Percentiles rank a stretch among this genome's conserved stretches.
Evolutionary conservation across 2,329 filamentous ascomycete species (phyloP).

Genomic region (Phyllosticta citriasiana): DNA sequence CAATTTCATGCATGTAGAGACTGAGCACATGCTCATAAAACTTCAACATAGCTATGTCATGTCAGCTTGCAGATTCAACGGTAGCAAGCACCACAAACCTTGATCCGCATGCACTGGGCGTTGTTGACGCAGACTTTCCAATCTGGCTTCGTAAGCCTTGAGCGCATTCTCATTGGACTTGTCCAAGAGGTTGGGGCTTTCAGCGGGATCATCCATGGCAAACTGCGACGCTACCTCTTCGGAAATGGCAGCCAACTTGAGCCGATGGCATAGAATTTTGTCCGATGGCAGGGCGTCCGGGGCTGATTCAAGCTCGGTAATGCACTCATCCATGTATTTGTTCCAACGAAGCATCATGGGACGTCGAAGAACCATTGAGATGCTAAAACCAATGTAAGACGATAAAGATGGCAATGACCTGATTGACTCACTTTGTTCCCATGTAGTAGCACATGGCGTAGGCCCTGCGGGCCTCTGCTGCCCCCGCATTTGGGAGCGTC

Average conservation of each 20-base stretch:
- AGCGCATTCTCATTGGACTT: constrained; percentile 7
- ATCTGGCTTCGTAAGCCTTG: constrained; percentile 3
- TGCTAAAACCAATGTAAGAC: constrained; percentile 26
- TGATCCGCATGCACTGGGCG: constrained; percentile 19
- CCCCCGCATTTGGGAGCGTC: constrained; percentile 38
- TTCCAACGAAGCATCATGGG: constrained; percentile 51
- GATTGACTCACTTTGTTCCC: constrained; percentile 38
- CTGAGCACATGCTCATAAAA: constrained; percentile 39
- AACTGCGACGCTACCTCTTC: constrained; percentile 49
- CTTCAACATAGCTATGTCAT: constrained; percentile 25
- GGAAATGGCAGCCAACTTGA: constrained; percentile 48
- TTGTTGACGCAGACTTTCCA: neutral
- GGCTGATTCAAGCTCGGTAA: constrained; percentile 47
- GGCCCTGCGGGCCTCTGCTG: constrained; percentile 47
- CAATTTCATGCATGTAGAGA: constrained; percentile 42
- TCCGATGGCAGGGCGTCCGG: constrained; percentile 49
- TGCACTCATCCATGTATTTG: constrained; percentile 53
- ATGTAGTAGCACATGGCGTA: constrained; percentile 52
- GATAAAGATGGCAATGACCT: constrained; percentile 7
- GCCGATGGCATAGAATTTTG: constrained; percentile 45
- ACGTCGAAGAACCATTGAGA: constrained; percentile 48
- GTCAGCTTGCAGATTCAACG: neutral
- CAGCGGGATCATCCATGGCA: constrained; percentile 44
- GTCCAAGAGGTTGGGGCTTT: constrained; percentile 44
- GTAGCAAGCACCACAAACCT: neutral